These are phyloP conservation scores for Hypholoma fasciculare DNA, from an alignment of 768 basidiomycete species.

Conservation along the genomic window DNA sequence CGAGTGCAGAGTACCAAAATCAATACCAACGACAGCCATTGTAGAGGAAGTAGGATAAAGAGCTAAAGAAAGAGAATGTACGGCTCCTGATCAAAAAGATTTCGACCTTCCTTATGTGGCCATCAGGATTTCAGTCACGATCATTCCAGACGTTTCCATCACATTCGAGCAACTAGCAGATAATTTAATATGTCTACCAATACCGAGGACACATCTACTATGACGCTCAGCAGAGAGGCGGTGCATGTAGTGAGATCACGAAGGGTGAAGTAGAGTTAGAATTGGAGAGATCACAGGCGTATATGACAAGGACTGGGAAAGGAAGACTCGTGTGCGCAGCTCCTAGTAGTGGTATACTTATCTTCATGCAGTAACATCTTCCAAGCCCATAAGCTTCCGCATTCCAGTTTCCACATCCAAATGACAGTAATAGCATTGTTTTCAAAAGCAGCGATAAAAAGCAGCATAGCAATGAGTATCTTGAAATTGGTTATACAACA, in stretches of 20 bases:
- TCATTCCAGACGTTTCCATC: constrained; percentile 9
- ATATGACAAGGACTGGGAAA: not conserved
- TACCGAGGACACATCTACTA: too few relatives aligned
- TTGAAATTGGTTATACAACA: not conserved
- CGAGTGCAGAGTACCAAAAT: constrained; percentile 88
- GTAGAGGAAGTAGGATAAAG: constrained; percentile 20
- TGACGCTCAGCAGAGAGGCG: too few relatives aligned
- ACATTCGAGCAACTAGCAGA: constrained; percentile 2
- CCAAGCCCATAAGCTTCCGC: not conserved
- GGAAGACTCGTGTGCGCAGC: too few relatives aligned
- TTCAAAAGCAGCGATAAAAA: not conserved
- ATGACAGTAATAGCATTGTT: not conserved
- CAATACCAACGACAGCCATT: constrained; percentile 95
- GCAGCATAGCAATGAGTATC: not conserved
- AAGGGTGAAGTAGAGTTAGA: not conserved
- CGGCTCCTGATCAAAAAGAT: constrained; percentile 16
- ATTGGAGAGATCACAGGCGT: not conserved
- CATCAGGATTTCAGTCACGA: not conserved
- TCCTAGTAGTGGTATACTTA: too few relatives aligned
- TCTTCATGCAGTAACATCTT: not conserved
- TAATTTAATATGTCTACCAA: not conserved
- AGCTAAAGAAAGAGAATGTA: constrained; percentile 11
- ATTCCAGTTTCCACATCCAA: not conserved
- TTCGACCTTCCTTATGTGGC: constrained; percentile 12
- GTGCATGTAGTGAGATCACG: not conserved